Evolutionary conservation across 345 rosid genomes (phyloP).

Genomic region (Boechera divaricarpa): DNA sequence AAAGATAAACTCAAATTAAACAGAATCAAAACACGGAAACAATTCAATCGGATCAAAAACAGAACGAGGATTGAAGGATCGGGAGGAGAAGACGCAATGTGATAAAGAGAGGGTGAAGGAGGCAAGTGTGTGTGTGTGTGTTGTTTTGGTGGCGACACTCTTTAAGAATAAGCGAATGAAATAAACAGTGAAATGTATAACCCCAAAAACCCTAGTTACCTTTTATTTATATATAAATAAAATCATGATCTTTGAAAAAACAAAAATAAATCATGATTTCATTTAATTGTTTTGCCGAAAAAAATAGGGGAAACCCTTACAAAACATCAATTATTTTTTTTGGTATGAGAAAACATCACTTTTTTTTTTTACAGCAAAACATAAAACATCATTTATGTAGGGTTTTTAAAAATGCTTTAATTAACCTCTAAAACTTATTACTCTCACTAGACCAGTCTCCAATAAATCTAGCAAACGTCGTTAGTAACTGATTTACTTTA

Average conservation of each 20-base stretch:
- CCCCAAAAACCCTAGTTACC: conserved; percentile 6
- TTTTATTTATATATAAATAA: neutral
- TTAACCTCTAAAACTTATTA: neutral
- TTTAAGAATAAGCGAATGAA: neutral
- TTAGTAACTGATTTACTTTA: too few relatives aligned
- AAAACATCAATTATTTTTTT: neutral
- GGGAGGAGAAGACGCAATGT: conserved; percentile 35
- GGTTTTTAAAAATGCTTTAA: neutral
- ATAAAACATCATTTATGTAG: neutral
- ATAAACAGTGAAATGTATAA: neutral
- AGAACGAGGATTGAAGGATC: conserved; percentile 2
- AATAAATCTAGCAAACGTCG: too few relatives aligned
- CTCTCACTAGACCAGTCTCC: neutral
- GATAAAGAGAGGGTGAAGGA: conserved; percentile 10
- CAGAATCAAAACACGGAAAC: conserved; percentile 4
- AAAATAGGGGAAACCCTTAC: neutral
- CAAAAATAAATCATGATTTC: neutral
- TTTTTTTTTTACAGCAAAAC: too few relatives aligned
- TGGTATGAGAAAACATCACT: neutral
- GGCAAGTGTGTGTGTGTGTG: conserved; percentile 8
- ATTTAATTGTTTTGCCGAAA: neutral
- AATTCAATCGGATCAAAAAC: conserved; percentile 12
- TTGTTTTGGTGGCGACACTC: conserved; percentile 37
- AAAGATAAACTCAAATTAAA: conserved; percentile 7
- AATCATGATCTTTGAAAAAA: neutral